Evolutionary conservation across 148 eudicot species (phyloP), one percentile per base, ranked within the genome.

Genomic region (Rhododendron griersonianum): DNA sequence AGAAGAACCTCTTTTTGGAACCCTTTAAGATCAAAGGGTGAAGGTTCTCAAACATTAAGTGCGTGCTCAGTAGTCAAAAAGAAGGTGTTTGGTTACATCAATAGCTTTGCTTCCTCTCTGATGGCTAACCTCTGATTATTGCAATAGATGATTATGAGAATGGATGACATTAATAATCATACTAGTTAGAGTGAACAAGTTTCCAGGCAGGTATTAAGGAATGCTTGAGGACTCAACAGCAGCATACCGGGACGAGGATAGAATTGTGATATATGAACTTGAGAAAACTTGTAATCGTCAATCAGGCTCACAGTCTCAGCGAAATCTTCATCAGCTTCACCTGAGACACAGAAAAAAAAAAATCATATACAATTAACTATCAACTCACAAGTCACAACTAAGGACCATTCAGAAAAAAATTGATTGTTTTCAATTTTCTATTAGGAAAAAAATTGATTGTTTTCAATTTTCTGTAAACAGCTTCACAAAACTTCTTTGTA

Each of bases 221-320:
- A 41, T 61, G 75, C 53, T 63, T 30, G 48, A 78, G 25, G 65
- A 86, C 47, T 82, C 81, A 83, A 67, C 59, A 84, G 84, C 16
- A 73, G 67, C 87, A 87, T 91, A 97, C 99, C 99, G 78, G 99
- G 99, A 41, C 99, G 93, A 55, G 99, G 98, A 93, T 97, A 97
- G 87, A 97, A 97, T 75, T 97, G 99, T 77, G 99, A 97, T 85
- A 97, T 97, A 88, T 97, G 99, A 91, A 97, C 99, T 93, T 97
- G 98, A 89, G 99, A 87, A 57, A 97, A 86, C 90, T 94, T 95
- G 90, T 94, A 95, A 13, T 93, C 91, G 88, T 94, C 94, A 37
- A 95, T 91, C 67, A 95, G 99, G 88, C 89, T 89, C 55, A 95
- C 90, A 35, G 98, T 97, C 85, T 93, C 88, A 83, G 90, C 91